Percentiles rank a stretch among this genome's conserved stretches.
Conservation (phyloP, 2,329 filamentous ascomycete species). For the Aspergillus ochraceus region DNA sequence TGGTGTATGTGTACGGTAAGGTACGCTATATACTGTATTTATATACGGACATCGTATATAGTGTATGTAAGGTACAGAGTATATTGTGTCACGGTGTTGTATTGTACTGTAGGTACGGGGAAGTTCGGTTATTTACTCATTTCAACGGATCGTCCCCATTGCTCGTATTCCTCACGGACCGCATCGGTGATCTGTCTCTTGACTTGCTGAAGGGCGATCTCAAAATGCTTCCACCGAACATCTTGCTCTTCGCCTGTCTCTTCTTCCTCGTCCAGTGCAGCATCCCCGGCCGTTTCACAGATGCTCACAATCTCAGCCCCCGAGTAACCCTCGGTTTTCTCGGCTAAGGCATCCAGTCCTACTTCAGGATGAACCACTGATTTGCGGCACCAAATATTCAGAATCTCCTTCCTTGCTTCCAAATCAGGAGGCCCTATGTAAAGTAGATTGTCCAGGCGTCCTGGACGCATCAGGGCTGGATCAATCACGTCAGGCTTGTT, state of each 20-base stretch:
- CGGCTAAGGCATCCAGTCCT: slow-evolving; percentile 63
- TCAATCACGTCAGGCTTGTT: slow-evolving; percentile 88
- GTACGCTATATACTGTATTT: too few species aligned
- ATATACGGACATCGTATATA: too few species aligned
- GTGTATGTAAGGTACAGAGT: too few species aligned
- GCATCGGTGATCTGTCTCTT: slow-evolving; percentile 60
- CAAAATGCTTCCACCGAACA: slow-evolving; percentile 46
- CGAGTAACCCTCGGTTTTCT: slow-evolving; percentile 71
- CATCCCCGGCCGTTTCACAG: slow-evolving; percentile 53
- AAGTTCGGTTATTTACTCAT: too few species aligned
- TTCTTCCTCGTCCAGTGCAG: slow-evolving; percentile 53
- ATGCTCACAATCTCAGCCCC: slow-evolving; percentile 77
- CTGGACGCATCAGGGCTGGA: slow-evolving; percentile 79
- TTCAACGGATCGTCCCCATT: slow-evolving; percentile 46
- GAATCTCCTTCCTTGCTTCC: slow-evolving; percentile 72
- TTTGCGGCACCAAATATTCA: slow-evolving; percentile 65
- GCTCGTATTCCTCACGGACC: slow-evolving; percentile 60
- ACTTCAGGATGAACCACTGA: slow-evolving; percentile 64
- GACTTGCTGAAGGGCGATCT: slow-evolving; percentile 45
- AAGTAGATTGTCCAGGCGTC: slow-evolving; percentile 79
- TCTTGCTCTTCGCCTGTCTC: slow-evolving; percentile 38
- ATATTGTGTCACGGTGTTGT: too few species aligned
- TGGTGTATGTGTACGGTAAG: too few species aligned
- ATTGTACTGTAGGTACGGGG: neutral
- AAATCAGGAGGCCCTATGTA: slow-evolving; percentile 81